Percentiles rank a stretch among this genome's conserved stretches.
phyloP scores from a whole-genome alignment of 441 rosid species.

The Gossypium davidsonii region DNA sequence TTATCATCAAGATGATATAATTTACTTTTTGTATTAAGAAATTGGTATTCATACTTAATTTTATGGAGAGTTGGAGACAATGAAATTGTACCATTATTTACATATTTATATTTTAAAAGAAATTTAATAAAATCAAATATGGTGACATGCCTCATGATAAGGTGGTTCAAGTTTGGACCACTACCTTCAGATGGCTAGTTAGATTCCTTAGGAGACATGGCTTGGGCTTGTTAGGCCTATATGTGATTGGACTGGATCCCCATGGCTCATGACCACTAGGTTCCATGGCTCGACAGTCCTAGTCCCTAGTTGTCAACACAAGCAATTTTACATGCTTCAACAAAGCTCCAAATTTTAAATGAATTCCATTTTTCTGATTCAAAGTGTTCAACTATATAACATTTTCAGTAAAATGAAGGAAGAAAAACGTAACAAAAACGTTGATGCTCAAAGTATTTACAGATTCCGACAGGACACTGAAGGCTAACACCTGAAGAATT shows the following conservation, averaged over 20 bases:
- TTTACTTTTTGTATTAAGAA: too few species aligned
- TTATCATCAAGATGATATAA: too few species aligned
- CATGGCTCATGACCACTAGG: not conserved
- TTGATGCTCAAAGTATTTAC: not conserved
- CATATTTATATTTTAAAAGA: too few species aligned
- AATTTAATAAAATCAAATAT: too few species aligned
- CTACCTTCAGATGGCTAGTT: not conserved
- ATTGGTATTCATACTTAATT: too few species aligned
- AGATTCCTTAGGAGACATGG: too few species aligned
- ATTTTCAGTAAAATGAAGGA: not conserved
- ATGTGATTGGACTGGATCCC: not conserved
- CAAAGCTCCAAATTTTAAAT: not conserved
- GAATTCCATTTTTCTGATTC: not conserved
- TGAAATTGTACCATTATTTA: too few species aligned
- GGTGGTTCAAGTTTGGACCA: constrained; percentile 6
- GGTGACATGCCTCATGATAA: not conserved
- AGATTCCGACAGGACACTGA: not conserved
- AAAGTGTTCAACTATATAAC: not conserved
- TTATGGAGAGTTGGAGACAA: too few species aligned
- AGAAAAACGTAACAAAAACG: not conserved
- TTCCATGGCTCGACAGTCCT: not conserved
- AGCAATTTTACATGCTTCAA: not conserved
- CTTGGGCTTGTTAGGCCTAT: too few species aligned
- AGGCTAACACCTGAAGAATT: not conserved
- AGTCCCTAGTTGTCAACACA: too few species aligned